Conservation (phyloP, 106 monocot genomes). For the Dactylorhiza incarnata region DNA sequence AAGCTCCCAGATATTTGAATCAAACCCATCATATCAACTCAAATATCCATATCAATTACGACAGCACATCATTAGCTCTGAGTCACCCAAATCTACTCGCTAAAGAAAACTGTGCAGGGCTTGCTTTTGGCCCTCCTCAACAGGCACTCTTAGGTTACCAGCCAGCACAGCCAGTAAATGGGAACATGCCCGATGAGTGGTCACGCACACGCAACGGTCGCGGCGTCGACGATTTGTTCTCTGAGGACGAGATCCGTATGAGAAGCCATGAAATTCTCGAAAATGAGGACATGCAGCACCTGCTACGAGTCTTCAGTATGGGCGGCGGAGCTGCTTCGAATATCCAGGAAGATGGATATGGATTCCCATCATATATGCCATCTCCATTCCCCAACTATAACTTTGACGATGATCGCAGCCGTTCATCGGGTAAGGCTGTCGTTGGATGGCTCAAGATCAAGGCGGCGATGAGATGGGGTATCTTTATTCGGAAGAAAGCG, state of each 20-base stretch:
- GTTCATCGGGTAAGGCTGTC: conserved; percentile 76
- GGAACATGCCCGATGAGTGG: conserved; percentile 37
- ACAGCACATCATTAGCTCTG: conserved; percentile 23
- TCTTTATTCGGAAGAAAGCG: conserved; percentile 90
- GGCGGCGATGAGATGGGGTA: conserved; percentile 99
- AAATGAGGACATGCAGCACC: conserved; percentile 83
- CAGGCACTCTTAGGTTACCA: conserved; percentile 26
- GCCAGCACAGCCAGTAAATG: conserved; percentile 17
- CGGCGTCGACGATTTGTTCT: conserved; percentile 28
- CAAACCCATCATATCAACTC: conserved; percentile 22
- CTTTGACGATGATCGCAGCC: conserved; percentile 57
- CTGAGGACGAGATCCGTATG: conserved; percentile 78
- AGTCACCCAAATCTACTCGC: conserved; percentile 19
- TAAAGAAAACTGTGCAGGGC: conserved; percentile 23
- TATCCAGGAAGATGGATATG: conserved; percentile 52
- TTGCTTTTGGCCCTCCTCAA: conserved; percentile 32
- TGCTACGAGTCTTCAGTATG: conserved; percentile 64
- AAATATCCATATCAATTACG: conserved; percentile 30
- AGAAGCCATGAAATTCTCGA: conserved; percentile 80
- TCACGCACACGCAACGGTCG: conserved; percentile 18
- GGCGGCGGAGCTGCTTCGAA: conserved; percentile 47
- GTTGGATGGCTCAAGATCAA: conserved; percentile 99
- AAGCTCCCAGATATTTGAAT: conserved; percentile 30
- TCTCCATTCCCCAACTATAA: conserved; percentile 48
- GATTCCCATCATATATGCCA: conserved; percentile 46